Base-by-base conservation (phyloP, 1,139 yeast genomes). In the Hanseniaspora gamundiae region DNA sequence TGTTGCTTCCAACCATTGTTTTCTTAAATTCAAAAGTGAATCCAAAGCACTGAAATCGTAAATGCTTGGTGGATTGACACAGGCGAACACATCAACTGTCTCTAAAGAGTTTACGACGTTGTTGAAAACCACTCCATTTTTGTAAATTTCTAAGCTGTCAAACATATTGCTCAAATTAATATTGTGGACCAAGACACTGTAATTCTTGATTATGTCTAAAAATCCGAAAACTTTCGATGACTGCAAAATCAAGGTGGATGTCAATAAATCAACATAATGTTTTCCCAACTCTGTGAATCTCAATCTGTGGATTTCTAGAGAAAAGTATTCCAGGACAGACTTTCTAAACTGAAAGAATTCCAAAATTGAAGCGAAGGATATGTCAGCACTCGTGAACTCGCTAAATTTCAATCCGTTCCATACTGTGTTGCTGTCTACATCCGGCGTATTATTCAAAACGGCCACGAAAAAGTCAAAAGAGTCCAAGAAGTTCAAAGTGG, bases 301-400 rank as follows among this genome's bases (percentile, higher is more conserved):
- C n/a, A 78, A 68, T 46, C 71, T 71, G 55, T 82, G 87, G 28
- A 86, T 67, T 51, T 85, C 93, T 46, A 81, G 62, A n/a, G 91
- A 74, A 45, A 85, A 62, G 52, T 78, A 77, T 50, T 81, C 84
- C 29, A 85, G 64, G 7, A 81, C 64, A 24, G 71, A 66, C 40
- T 77, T 73, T 55, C 94, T 71, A 51, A 77, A 80, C 39, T 67
- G 70, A 46, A 81, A 70, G 52, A 84, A 82, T 0, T 78, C 68
- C 39, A 77, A 65, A 44, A 85, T 67, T 0, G 94, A 69, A 29
- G 75, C 71, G 41, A 73, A 64, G n/a, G 69, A 61, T 38, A 44
- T 69, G 52, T 40, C 72, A 57, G 40, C 68, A 65, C 0, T 68
- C 69, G 39, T 68, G 52, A 8, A 49, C 42, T 45, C 39, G 35